A percentile compares a stretch with the other conserved stretches of the same genome.
phyloP scores from a whole-genome alignment of 1,139 yeast genomes.

The Citeromyces hawaiiensis region DNA sequence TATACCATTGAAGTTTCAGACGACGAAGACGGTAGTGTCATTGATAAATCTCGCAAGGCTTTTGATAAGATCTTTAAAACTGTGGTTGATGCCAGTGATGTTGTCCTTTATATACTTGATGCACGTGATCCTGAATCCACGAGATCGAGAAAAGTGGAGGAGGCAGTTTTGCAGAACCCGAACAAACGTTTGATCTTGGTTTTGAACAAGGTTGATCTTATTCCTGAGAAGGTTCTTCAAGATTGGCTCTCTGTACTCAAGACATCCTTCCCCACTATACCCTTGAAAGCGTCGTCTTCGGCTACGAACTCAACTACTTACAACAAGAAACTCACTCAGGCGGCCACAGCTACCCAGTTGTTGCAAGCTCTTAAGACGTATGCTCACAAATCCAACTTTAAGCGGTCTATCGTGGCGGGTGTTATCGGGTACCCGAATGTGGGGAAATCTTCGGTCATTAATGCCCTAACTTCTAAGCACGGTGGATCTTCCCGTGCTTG shows the following conservation, averaged over 20 bases:
- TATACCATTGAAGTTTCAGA: slow-evolving; percentile 33
- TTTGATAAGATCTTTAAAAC: slow-evolving; percentile 79
- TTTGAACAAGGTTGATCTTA: slow-evolving; percentile 82
- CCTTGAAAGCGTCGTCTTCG: slow-evolving; percentile 46
- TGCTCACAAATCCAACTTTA: slow-evolving; percentile 72
- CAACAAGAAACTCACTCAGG: slow-evolving; percentile 64
- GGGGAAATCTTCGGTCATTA: slow-evolving; percentile 91
- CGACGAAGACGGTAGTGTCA: slow-evolving; percentile 30
- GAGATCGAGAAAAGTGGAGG: slow-evolving; percentile 83
- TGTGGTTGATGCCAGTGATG: slow-evolving; percentile 83
- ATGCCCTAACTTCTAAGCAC: slow-evolving; percentile 77
- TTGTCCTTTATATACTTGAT: slow-evolving; percentile 81
- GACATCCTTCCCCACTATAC: slow-evolving; percentile 82
- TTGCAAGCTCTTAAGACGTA: slow-evolving; percentile 76
- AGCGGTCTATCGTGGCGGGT: slow-evolving; percentile 89
- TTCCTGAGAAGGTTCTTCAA: slow-evolving; percentile 72
- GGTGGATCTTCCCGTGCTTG: slow-evolving; percentile 65
- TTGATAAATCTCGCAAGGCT: slow-evolving; percentile 82
- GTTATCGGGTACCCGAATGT: slow-evolving; percentile 94
- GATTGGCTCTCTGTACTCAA: slow-evolving; percentile 78
- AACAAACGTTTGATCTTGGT: slow-evolving; percentile 79
- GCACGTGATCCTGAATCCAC: slow-evolving; percentile 97
- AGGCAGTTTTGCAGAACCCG: slow-evolving; percentile 68
- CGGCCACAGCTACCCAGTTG: slow-evolving; percentile 61
- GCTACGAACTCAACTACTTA: slow-evolving; percentile 49